These are phyloP conservation scores for Eutrema yunnanense DNA, from an alignment of 345 rosid species.

Conservation along the genomic window DNA sequence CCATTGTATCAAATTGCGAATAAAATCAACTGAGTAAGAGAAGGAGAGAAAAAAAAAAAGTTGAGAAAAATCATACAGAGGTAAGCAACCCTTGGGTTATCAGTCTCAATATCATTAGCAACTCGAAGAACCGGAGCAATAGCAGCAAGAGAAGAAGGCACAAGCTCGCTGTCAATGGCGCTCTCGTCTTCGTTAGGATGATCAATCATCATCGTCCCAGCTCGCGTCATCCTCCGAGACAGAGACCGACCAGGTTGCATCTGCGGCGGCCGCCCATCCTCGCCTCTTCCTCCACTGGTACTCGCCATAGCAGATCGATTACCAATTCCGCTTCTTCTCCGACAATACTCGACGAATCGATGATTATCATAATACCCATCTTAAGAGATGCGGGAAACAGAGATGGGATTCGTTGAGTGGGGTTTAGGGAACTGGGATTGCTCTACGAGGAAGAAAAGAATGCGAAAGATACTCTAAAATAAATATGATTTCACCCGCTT, in stretches of 20 bases:
- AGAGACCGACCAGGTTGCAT: slow-evolving; percentile 32
- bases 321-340: neutral
- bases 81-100: slow-evolving; percentile 78
- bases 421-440: slow-evolving; percentile 50
- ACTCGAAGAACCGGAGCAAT: slow-evolving; percentile 84
- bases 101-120: slow-evolving; percentile 72
- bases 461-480: neutral
- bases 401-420: slow-evolving; percentile 56
- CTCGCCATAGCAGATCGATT: slow-evolving; percentile 52
- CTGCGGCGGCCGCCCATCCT: slow-evolving; percentile 22
- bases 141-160: slow-evolving; percentile 71
- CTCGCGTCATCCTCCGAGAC: slow-evolving; percentile 48
- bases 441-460: slow-evolving; percentile 59
- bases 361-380: slow-evolving; percentile 11
- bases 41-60: neutral
- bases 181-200: slow-evolving; percentile 41
- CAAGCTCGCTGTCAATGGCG: slow-evolving; percentile 73
- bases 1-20: neutral
- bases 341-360: slow-evolving; percentile 3
- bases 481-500: neutral
- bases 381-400: neutral
- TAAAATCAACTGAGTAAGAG: neutral
- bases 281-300: slow-evolving; percentile 60
- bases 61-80: slow-evolving; percentile 47
- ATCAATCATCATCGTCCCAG: slow-evolving; percentile 44